These are phyloP conservation scores for Colletotrichum chlorophyti DNA, from an alignment of 2,329 filamentous ascomycete genomes.

Conservation along the genomic window DNA sequence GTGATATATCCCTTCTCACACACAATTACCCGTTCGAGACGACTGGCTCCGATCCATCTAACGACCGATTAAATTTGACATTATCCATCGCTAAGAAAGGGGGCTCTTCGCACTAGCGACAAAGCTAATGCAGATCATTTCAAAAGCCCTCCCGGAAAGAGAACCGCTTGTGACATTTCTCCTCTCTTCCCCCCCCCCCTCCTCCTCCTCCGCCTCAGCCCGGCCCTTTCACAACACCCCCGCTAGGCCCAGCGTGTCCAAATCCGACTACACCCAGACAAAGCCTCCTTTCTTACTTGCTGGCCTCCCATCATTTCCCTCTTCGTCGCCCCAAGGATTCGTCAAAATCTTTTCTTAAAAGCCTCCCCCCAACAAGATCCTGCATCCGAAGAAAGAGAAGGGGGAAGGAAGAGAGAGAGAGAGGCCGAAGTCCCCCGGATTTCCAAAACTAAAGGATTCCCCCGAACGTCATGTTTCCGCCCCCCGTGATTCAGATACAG, in stretches of 20 bases:
- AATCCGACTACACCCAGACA: conserved; percentile 12
- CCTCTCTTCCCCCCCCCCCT: background rate
- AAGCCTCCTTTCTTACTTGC: conserved; percentile 16
- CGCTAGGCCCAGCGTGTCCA: conserved; percentile 23
- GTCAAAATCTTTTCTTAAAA: background rate
- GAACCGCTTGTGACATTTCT: too few species aligned
- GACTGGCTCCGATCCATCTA: background rate
- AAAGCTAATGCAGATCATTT: conserved; percentile 22
- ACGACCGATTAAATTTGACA: background rate
- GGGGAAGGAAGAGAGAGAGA: too few species aligned
- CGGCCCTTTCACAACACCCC: background rate
- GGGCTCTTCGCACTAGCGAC: conserved; percentile 11
- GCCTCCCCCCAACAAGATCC: too few species aligned
- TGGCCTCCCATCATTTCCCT: background rate
- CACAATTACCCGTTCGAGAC: background rate
- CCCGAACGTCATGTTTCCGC: conserved; percentile 11
- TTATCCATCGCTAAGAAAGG: background rate
- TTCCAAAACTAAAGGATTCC: too few species aligned
- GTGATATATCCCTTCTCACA: background rate
- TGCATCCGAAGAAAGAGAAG: background rate
- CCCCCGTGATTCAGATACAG: conserved; percentile 4
- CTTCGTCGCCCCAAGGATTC: background rate
- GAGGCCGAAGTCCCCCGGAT: too few species aligned
- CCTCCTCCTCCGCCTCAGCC: background rate
- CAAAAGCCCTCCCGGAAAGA: conserved; percentile 14